These are phyloP conservation scores for Septoria petroselini DNA, from an alignment of 2,329 filamentous ascomycete species.

Conservation along the genomic window DNA sequence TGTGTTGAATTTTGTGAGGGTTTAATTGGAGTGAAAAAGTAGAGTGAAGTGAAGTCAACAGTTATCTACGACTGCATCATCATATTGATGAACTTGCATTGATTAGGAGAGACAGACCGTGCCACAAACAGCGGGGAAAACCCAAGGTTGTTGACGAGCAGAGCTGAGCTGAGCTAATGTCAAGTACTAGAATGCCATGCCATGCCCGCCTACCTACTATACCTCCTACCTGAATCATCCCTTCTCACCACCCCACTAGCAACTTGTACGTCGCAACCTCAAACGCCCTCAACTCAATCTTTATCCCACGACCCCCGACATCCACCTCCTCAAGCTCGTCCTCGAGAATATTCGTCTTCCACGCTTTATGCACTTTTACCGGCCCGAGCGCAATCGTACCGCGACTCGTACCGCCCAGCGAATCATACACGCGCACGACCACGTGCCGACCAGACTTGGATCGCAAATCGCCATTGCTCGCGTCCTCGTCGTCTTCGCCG, in stretches of 20 bases:
- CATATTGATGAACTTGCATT: too few relatives aligned
- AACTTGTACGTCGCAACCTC: constrained; percentile 42
- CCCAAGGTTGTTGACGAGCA: too few relatives aligned
- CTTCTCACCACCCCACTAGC: constrained; percentile 1
- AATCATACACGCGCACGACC: constrained; percentile 83
- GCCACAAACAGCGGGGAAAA: too few relatives aligned
- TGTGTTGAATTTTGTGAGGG: too few relatives aligned
- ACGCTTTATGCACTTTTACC: constrained; percentile 70
- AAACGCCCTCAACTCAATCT: constrained; percentile 41
- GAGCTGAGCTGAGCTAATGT: too few relatives aligned
- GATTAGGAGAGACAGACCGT: too few relatives aligned
- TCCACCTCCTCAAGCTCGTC: constrained; percentile 71
- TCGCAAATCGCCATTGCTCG: constrained; percentile 56
- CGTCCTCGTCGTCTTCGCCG: constrained; percentile 58
- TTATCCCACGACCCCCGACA: constrained; percentile 43
- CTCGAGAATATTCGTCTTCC: constrained; percentile 83
- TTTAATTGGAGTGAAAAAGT: too few relatives aligned
- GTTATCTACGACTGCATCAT: too few relatives aligned
- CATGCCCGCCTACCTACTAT: too few relatives aligned
- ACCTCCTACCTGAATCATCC: too few relatives aligned
- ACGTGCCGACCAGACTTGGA: constrained; percentile 66
- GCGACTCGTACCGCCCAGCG: constrained; percentile 74
- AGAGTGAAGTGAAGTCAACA: too few relatives aligned
- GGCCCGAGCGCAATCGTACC: constrained; percentile 64
- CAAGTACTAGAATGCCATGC: too few relatives aligned